Evolutionary conservation across 2,329 filamentous ascomycete species (phyloP), one percentile per base, ranked within the genome.

Genomic region (Claviceps pusilla): DNA sequence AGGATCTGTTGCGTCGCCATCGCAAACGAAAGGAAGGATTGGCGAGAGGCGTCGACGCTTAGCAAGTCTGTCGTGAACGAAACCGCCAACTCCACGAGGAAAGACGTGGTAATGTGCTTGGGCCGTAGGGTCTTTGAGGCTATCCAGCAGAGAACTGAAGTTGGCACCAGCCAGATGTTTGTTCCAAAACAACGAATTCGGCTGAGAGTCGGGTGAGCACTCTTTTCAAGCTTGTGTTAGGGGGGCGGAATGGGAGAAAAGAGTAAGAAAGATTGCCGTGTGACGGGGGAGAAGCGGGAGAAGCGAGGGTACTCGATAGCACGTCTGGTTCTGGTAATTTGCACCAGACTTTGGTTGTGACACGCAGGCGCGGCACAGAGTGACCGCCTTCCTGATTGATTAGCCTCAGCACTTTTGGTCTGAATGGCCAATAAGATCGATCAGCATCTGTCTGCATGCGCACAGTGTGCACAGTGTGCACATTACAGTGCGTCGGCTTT

Each of bases 1-100:
- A 83, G 70, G 46, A 80, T 71, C 62, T 84, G 80, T 63, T 84
- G 80, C 54, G 68, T 68, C 55, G 71, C 69, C 70, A 74, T 73
- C 61, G 57, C 58, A 56, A 60, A 56, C 42, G 43, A 47, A 41
- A 42, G 41, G n/a, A 19, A 39, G 39, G 12, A 19, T 11, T 33
- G 37, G 31, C 41, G 29, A 39, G 42, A 6, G 16, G 37, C 14
- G 41, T 50, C 37, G 16, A 39, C 1, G 24, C 7, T 16, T 31
- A 14, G 52, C 19, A 29, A 28, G n/a, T 24, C 24, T 31, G 45
- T 53, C 11, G 45, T 33, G 39, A 42, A 31, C 33, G 51, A 41
- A 19, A 16, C 50, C 41, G 51, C 51, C 41, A 42, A 46, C 14
- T 41, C 31, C 33, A 41, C 39, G 24, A 16, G 14, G 24, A 28